Conservation (phyloP, 495 filamentous ascomycete species). For the Aspergillus incahuasiensis region DNA sequence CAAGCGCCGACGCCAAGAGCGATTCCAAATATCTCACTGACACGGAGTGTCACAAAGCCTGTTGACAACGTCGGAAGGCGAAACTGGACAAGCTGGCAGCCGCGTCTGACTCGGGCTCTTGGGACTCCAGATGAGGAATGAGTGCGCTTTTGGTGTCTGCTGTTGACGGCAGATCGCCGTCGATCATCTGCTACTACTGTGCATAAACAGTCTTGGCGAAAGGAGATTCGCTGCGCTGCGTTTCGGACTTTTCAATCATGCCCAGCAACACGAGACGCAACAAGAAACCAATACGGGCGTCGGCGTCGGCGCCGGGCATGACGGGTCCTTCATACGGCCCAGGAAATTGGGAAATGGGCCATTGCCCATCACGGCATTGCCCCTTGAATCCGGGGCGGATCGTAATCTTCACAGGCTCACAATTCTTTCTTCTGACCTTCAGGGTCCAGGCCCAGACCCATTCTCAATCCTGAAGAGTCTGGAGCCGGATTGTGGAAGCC, state of each 20-base stretch:
- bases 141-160: not conserved
- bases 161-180: conserved; percentile 19
- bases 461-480: not conserved
- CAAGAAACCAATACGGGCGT: not conserved
- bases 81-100: not conserved
- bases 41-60: conserved; percentile 3
- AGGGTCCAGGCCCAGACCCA: not conserved
- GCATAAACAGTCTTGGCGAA: conserved; percentile 19
- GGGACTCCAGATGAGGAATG: conserved; percentile 8
- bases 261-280: not conserved
- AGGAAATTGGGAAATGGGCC: not conserved
- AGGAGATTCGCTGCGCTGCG: not conserved
- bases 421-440: not conserved
- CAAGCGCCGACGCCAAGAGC: conserved; percentile 9
- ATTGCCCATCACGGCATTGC: no score
- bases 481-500: not conserved
- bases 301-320: no score
- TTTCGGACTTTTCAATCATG: not conserved
- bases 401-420: conserved; percentile 1
- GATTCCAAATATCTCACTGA: conserved; percentile 10
- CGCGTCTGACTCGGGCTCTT: conserved; percentile 1
- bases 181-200: conserved; percentile 20
- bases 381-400: not conserved
- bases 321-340: not conserved
- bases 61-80: not conserved